Conservation (phyloP, 2,329 filamentous ascomycete species). For the Camptophora hylomeconis region DNA sequence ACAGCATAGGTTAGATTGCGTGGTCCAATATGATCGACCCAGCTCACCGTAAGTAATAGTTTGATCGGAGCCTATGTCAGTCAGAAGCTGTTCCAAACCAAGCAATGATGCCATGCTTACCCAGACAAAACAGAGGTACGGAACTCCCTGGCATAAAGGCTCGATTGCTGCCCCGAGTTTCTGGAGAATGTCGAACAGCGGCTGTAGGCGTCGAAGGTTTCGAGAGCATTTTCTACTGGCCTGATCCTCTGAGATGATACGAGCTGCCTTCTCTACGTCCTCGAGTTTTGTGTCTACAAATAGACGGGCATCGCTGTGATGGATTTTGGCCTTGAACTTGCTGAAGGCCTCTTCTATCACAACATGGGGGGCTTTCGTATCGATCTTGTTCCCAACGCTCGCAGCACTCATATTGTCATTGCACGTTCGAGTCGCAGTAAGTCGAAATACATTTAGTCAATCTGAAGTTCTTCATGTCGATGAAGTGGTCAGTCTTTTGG, state of each 20-base stretch:
- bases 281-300: constrained; percentile 20
- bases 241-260: constrained; percentile 28
- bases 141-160: constrained; percentile 33
- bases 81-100: no score
- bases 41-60: no score
- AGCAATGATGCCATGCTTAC: constrained; percentile 30
- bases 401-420: no score
- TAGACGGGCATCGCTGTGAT: constrained; percentile 8
- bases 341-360: constrained; percentile 4
- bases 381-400: background rate
- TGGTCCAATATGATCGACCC: no score
- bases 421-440: no score
- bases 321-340: constrained; percentile 6
- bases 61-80: no score
- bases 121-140: constrained; percentile 35
- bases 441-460: no score
- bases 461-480: no score
- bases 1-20: no score
- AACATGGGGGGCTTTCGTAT: background rate
- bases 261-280: constrained; percentile 25
- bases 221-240: constrained; percentile 25
- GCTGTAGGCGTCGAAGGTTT: constrained; percentile 31
- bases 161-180: constrained; percentile 31
- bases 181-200: constrained; percentile 28
- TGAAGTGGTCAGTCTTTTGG: background rate